A percentile compares a stretch with the other conserved stretches of the same genome.
These are phyloP conservation scores for Podospora bellae-mahoneyi DNA, from an alignment of 495 filamentous ascomycete genomes.

Conservation along the genomic window DNA sequence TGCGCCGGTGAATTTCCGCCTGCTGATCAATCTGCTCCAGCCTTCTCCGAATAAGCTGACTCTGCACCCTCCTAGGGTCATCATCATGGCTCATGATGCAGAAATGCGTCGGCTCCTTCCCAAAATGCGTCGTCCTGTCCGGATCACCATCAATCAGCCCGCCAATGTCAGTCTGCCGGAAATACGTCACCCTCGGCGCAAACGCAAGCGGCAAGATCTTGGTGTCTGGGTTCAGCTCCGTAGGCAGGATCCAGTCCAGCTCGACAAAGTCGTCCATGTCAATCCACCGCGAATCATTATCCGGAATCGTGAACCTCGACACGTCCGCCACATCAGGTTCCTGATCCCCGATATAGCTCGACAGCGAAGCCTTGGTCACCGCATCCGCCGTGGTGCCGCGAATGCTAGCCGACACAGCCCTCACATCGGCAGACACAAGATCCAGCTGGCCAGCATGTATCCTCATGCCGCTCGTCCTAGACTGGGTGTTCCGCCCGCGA, in stretches of 20 bases:
- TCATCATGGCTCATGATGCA: slow-evolving; percentile 95
- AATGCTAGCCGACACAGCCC: slow-evolving; percentile 90
- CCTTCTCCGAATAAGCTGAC: slow-evolving; percentile 75
- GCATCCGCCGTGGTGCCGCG: slow-evolving; percentile 71
- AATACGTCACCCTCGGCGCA: slow-evolving; percentile 92
- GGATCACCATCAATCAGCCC: slow-evolving; percentile 64
- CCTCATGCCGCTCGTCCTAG: slow-evolving; percentile 84
- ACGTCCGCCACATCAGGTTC: slow-evolving; percentile 59
- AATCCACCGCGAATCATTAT: slow-evolving; percentile 91
- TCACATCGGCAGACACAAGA: slow-evolving; percentile 85
- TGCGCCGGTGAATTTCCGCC: slow-evolving; percentile 64
- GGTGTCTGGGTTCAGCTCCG: slow-evolving; percentile 85
- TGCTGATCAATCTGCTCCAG: slow-evolving; percentile 75
- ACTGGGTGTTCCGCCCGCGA: slow-evolving; percentile 65
- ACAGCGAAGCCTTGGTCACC: slow-evolving; percentile 58
- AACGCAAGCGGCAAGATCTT: slow-evolving; percentile 89
- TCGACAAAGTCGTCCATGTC: slow-evolving; percentile 99
- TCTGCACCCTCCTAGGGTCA: slow-evolving; percentile 86
- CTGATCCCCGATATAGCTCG: slow-evolving; percentile 47
- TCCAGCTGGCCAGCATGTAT: slow-evolving; percentile 93
- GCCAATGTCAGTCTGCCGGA: slow-evolving; percentile 91
- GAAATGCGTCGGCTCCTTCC: slow-evolving; percentile 84
- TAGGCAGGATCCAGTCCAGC: slow-evolving; percentile 90
- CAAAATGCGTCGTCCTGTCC: slow-evolving; percentile 77
- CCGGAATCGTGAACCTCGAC: slow-evolving; percentile 88